Base-by-base conservation (phyloP, 179 eudicot species). In the Nepenthes alata region DNA sequence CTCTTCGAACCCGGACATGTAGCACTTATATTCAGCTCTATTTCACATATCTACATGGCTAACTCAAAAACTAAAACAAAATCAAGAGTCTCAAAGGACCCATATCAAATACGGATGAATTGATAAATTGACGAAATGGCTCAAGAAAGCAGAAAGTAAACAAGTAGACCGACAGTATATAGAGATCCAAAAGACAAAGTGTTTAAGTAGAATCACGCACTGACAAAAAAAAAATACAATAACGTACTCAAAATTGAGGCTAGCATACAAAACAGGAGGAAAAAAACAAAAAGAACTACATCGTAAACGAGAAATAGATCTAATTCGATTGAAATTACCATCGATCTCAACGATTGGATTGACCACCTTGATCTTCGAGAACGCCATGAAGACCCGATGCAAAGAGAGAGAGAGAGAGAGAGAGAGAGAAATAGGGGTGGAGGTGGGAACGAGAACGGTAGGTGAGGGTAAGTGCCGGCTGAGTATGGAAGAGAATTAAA, bases 301-400 rank as follows among this genome's bases (percentile, higher is more conserved):
- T 16, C 6, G 34, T 10, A 41, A 34, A 44, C 14, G 10, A 15
- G 10, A 16, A 47, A 25, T 1, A 51, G 61, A 57, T 34, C 57
- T 47, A 51, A 37, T 11, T 53, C 51, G 61, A 65, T 13, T 25
- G 60, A 48, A 25, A 69, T 63, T 67, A 88, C 93, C 96, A 55
- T 86, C 96, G 93, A 88, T 88, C 80, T 88, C 96, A 41, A 88
- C 96, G 73, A 88, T 86, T 76, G 96, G 94, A 67, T 83, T 88
- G 58, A 77, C 75, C 60, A 88, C 96, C 77, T 81, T 83, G 85
- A 88, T 88, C 86, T 81, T 88, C 47, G 81, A 77, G 77, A 78
- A 80, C 37, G 83, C 87, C 96, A 88, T 88, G 45, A 54, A 37
- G n/a, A 11, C n/a, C 53, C 5, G 67, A 59, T 51, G 16, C 9